phyloP scores from a whole-genome alignment of 208 protist genomes.

The Leishmania turanica region DNA sequence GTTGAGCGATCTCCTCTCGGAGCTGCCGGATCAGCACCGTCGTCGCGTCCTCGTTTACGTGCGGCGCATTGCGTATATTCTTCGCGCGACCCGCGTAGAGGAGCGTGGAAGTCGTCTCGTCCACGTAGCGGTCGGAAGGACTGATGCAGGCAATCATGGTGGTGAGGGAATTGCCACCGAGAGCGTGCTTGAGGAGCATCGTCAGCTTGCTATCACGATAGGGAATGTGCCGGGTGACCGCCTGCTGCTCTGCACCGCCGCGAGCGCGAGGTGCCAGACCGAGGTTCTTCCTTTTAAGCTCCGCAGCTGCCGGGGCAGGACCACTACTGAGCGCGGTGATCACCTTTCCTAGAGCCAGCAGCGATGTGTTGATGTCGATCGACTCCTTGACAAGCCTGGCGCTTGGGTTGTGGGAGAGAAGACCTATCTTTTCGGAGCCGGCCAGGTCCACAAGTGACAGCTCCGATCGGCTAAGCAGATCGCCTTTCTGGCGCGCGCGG shows the following conservation, averaged over 20 bases:
- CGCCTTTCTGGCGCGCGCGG: conserved; percentile 30
- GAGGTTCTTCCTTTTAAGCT: neutral
- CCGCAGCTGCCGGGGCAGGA: neutral
- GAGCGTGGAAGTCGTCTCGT: conserved; percentile 92
- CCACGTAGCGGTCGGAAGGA: conserved; percentile 74
- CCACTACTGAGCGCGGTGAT: conserved; percentile 75
- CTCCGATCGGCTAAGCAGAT: conserved; percentile 57
- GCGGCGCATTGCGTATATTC: conserved; percentile 89
- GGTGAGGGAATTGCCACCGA: conserved; percentile 93
- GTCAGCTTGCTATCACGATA: conserved; percentile 94
- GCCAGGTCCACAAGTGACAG: conserved; percentile 92
- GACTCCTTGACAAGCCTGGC: conserved; percentile 76
- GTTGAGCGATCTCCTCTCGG: conserved; percentile 61
- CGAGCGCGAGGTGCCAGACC: neutral
- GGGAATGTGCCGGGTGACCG: conserved; percentile 64
- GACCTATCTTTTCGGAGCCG: conserved; percentile 87
- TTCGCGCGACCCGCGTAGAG: conserved; percentile 88
- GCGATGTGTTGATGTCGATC: conserved; percentile 93
- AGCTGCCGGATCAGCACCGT: conserved; percentile 68
- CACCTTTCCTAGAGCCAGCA: conserved; percentile 92
- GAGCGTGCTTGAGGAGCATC: conserved; percentile 80
- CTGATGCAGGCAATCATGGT: conserved; percentile 92
- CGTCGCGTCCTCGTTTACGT: conserved; percentile 84
- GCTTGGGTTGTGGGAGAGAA: conserved; percentile 53
- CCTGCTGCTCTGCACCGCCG: neutral